phyloP scores from a whole-genome alignment of 1,139 yeast genomes.

The Saccharomyces pastorianus region DNA sequence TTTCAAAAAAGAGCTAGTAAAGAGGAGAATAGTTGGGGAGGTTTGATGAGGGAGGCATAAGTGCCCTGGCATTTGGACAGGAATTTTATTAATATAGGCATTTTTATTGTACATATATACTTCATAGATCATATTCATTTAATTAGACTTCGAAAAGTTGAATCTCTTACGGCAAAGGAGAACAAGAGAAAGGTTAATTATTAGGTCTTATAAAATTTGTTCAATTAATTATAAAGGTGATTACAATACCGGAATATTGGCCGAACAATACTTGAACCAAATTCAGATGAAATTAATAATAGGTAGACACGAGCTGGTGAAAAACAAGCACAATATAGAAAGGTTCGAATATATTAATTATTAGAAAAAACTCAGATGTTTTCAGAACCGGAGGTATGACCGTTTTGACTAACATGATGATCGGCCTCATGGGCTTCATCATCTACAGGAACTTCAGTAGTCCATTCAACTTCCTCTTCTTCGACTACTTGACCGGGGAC shows the following conservation, averaged over 20 bases:
- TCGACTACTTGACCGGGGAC: slow-evolving; percentile 2
- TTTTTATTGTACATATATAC: background rate
- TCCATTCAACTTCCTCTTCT: slow-evolving; percentile 5
- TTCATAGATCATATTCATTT: background rate
- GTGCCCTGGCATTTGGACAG: background rate
- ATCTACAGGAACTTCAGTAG: background rate
- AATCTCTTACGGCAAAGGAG: background rate
- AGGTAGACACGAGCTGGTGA: background rate
- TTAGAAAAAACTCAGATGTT: background rate
- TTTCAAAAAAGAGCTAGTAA: slow-evolving; percentile 16
- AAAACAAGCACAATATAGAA: background rate
- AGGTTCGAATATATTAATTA: slow-evolving; percentile 1
- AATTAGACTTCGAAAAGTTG: background rate
- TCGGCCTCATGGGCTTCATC: background rate
- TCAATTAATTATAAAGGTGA: background rate
- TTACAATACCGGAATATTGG: background rate
- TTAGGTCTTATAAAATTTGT: background rate
- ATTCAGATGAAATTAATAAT: background rate
- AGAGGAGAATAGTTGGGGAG: slow-evolving; percentile 9
- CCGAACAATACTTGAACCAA: background rate
- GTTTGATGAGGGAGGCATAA: background rate
- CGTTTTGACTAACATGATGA: background rate
- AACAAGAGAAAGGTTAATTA: background rate
- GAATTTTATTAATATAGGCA: background rate
- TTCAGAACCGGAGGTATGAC: background rate